Conservation (phyloP, 2,329 filamentous ascomycete genomes). For the Talaromyces albobiverticillius region DNA sequence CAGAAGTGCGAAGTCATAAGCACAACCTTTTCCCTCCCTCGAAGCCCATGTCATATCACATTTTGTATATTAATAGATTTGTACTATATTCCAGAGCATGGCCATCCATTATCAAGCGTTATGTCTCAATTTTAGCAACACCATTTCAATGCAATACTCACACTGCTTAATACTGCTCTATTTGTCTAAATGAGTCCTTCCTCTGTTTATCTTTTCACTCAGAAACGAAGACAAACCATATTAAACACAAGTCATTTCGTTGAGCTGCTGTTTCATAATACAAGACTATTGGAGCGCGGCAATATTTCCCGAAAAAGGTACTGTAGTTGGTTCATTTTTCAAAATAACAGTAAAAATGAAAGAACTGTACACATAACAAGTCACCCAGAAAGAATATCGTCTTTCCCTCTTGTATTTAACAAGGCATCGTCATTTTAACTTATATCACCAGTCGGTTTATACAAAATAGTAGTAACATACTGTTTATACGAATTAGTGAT, state of each 20-base stretch:
- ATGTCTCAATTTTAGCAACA: neutral
- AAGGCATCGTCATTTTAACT: neutral
- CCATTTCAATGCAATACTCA: neutral
- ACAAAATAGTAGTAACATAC: slow-evolving; percentile 98
- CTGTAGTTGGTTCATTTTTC: neutral
- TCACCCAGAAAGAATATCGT: neutral
- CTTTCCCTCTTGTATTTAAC: neutral
- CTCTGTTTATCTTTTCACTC: neutral
- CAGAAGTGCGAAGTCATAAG: neutral
- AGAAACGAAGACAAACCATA: neutral
- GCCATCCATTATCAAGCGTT: neutral
- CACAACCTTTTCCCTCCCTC: neutral
- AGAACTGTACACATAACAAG: neutral
- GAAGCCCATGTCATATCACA: too few relatives aligned
- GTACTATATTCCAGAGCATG: neutral
- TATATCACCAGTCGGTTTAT: slow-evolving; percentile 70
- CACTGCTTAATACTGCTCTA: neutral
- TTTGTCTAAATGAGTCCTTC: neutral
- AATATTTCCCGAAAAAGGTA: neutral
- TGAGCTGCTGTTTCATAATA: neutral
- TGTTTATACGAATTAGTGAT: slow-evolving; percentile 35
- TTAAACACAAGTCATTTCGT: neutral
- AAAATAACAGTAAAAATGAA: neutral
- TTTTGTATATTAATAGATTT: neutral
- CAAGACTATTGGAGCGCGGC: neutral